A percentile compares a stretch with the other conserved stretches of the same genome.
phyloP scores from a whole-genome alignment of 2,329 filamentous ascomycete species.

The Colletotrichum phormii region DNA sequence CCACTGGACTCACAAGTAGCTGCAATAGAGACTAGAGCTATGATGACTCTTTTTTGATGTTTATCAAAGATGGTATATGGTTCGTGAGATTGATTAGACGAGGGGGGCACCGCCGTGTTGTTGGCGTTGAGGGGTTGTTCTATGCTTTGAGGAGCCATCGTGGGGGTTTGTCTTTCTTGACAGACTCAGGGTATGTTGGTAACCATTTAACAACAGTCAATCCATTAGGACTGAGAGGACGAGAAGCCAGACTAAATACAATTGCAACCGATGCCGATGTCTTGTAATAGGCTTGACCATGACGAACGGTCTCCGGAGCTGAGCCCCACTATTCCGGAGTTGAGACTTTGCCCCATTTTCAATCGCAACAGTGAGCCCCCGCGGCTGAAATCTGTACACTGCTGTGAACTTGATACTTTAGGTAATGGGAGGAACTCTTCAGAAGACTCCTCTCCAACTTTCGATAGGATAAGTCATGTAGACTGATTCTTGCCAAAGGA shows the following conservation, averaged over 20 bases:
- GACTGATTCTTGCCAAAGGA: background rate
- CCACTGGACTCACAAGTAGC: constrained; percentile 56
- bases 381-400: no score
- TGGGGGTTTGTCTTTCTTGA: background rate
- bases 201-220: no score
- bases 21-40: constrained; percentile 59
- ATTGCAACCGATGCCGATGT: no score
- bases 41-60: constrained; percentile 59
- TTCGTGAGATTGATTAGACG: constrained; percentile 32
- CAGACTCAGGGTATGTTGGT: no score
- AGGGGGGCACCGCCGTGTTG: background rate
- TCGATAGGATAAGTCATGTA: background rate
- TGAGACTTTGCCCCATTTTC: background rate
- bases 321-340: constrained; percentile 30
- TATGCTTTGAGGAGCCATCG: background rate
- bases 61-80: constrained; percentile 64
- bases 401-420: no score
- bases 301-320: constrained; percentile 11
- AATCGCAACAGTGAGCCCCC: no score
- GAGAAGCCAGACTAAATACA: background rate
- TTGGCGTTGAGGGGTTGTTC: background rate
- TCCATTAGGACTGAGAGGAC: background rate
- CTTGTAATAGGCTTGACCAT: background rate
- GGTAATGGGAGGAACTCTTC: no score
- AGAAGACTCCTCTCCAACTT: background rate